phyloP scores from a whole-genome alignment of 148 eudicot genomes.

The Bassia scoparia region DNA sequence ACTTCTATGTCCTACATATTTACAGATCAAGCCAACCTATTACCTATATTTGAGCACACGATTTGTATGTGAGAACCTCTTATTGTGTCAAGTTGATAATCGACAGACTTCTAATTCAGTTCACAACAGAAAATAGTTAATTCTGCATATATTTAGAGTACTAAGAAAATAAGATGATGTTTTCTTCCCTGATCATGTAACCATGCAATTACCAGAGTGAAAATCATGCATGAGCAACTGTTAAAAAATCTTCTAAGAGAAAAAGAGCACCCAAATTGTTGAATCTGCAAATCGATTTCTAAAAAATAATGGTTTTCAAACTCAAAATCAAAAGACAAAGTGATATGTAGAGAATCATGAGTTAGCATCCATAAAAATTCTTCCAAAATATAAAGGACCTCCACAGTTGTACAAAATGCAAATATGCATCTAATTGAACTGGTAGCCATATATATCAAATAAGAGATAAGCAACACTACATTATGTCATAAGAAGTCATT shows the following conservation, averaged over 20 bases:
- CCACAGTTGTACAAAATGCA: not conserved
- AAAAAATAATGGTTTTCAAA: not conserved
- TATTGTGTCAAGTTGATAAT: no score
- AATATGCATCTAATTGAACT: not conserved
- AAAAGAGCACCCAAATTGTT: not conserved
- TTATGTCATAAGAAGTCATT: conserved; percentile 3
- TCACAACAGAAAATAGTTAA: not conserved
- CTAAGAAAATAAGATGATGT: not conserved
- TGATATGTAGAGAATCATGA: conserved; percentile 22
- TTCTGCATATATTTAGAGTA: no score
- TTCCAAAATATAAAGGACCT: not conserved
- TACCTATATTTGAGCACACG: no score
- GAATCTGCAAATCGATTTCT: not conserved
- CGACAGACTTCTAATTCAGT: no score
- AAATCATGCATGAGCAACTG: conserved; percentile 11
- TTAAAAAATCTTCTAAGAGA: not conserved
- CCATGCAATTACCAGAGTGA: not conserved
- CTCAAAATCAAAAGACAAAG: conserved; percentile 37
- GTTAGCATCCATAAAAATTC: conserved; percentile 1
- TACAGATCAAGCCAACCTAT: no score
- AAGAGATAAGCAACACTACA: conserved; percentile 4
- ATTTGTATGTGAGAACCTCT: no score
- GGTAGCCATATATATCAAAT: not conserved
- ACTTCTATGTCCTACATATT: no score
- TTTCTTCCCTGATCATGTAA: not conserved